phyloP scores from a whole-genome alignment of 768 basidiomycete genomes.

The Boletus rubropictus region DNA sequence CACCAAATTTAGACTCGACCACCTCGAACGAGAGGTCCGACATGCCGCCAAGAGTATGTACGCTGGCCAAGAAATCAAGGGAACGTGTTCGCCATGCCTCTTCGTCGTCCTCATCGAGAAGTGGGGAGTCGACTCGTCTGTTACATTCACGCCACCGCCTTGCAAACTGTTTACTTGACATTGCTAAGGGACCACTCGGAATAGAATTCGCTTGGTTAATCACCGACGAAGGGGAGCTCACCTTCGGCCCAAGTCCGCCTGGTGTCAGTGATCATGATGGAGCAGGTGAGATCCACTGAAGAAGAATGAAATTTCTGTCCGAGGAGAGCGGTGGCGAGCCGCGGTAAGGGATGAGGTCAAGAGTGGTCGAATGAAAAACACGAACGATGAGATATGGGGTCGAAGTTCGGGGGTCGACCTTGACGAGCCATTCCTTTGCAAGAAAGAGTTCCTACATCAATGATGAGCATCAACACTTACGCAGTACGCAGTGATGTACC shows the following conservation, averaged over 20 bases:
- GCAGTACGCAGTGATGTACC: conserved; percentile 20
- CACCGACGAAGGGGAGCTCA: conserved; percentile 26
- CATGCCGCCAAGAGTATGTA: conserved; percentile 60
- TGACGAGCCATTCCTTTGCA: conserved; percentile 70
- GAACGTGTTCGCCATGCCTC: conserved; percentile 54
- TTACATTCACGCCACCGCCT: conserved; percentile 70
- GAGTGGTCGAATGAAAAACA: conserved; percentile 18
- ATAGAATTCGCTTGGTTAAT: conserved; percentile 20
- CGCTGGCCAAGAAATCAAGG: conserved; percentile 50
- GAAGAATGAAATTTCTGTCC: conserved; percentile 61
- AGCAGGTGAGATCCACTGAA: conserved; percentile 51
- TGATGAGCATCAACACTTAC: not conserved
- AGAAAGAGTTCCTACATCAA: conserved; percentile 49
- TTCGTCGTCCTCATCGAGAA: conserved; percentile 40
- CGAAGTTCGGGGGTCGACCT: conserved; percentile 52
- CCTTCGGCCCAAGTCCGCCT: conserved; percentile 74
- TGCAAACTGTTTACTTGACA: conserved; percentile 53
- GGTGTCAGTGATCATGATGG: conserved; percentile 66
- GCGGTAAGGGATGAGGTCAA: conserved; percentile 5
- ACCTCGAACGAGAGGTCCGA: conserved; percentile 53
- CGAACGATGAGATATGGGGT: conserved; percentile 70
- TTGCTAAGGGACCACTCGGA: conserved; percentile 32
- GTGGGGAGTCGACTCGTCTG: conserved; percentile 25
- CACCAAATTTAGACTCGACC: conserved; percentile 55
- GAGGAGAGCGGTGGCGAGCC: conserved; percentile 5